These are phyloP conservation scores for Phyllosticta citribraziliensis DNA, from an alignment of 2,329 filamentous ascomycete species.

Conservation along the genomic window DNA sequence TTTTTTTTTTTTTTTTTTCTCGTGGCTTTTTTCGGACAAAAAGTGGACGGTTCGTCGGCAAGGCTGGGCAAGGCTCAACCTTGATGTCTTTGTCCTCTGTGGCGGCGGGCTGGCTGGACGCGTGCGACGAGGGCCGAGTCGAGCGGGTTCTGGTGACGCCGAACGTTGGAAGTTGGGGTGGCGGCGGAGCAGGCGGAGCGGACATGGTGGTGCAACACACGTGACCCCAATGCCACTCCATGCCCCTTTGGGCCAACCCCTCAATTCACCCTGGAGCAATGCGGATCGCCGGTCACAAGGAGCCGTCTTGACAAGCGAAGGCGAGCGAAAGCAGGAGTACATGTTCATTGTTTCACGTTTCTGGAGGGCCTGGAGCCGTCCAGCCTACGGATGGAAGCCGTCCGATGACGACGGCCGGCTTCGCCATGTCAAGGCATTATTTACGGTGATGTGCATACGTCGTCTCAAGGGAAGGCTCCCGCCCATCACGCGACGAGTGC, in stretches of 20 bases:
- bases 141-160: background rate
- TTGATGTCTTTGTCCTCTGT: background rate
- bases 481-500: background rate
- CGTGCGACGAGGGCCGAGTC: background rate
- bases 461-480: background rate
- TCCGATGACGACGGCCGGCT: background rate
- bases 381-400: background rate
- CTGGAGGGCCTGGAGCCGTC: background rate
- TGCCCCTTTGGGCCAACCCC: background rate
- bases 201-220: background rate
- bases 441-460: background rate
- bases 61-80: constrained; percentile 9
- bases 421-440: too few relatives aligned
- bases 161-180: background rate
- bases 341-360: background rate
- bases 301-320: background rate
- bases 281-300: background rate
- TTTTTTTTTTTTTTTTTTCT: too few relatives aligned
- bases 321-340: background rate
- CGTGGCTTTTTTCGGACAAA: constrained; percentile 16
- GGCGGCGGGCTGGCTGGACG: background rate
- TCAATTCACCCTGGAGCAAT: background rate
- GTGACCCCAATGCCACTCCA: background rate
- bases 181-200: too few relatives aligned
- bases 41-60: constrained; percentile 10